phyloP scores from a whole-genome alignment of 345 rosid species.

The Populus pruinosa region DNA sequence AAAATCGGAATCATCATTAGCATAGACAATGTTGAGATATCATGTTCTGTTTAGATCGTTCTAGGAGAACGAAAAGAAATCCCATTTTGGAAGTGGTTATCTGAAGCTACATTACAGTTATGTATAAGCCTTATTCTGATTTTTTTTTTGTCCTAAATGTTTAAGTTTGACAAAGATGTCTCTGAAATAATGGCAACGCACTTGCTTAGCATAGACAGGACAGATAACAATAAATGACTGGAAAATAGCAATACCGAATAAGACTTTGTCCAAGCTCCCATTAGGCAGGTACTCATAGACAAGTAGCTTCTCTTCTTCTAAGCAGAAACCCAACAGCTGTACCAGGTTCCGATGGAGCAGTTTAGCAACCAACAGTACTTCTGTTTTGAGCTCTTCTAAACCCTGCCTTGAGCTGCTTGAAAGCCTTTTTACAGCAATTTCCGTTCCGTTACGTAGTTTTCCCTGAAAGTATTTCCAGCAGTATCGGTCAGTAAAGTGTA shows the following conservation, averaged over 20 bases:
- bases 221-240: too few relatives aligned
- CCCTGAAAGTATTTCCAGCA: neutral
- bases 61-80: too few relatives aligned
- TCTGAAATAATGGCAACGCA: too few relatives aligned
- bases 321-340: constrained; percentile 40
- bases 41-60: neutral
- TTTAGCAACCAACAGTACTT: neutral
- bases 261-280: constrained; percentile 40
- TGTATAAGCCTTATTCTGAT: too few relatives aligned
- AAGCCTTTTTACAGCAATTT: neutral
- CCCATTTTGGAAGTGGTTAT: neutral
- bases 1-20: neutral
- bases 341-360: constrained; percentile 31
- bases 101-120: neutral
- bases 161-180: too few relatives aligned
- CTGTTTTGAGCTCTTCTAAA: neutral
- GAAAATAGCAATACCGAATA: constrained; percentile 29
- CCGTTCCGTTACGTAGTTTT: neutral
- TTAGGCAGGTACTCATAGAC: constrained; percentile 44
- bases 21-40: neutral
- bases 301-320: constrained; percentile 41
- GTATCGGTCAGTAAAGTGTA: neutral
- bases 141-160: too few relatives aligned
- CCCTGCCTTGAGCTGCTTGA: neutral
- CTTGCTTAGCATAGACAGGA: too few relatives aligned